These are phyloP conservation scores for Azolla pinnata DNA, from an alignment of 75 land plant species.

Conservation along the genomic window DNA sequence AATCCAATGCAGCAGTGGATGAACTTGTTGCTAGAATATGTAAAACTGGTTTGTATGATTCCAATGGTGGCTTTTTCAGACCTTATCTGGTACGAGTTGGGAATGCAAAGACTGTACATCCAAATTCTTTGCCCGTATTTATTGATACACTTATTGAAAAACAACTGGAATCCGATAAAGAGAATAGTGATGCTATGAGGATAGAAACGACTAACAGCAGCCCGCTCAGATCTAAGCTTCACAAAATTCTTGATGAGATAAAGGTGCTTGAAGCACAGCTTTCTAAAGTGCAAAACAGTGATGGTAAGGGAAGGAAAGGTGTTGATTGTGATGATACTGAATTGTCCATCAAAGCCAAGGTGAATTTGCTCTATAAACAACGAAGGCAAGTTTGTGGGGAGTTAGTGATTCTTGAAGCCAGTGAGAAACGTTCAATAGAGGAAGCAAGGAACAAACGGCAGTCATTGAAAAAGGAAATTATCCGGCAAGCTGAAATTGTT, in stretches of 20 bases:
- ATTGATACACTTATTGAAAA: slow-evolving; percentile 86
- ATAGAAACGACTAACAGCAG: slow-evolving; percentile 16
- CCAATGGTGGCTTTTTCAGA: slow-evolving; percentile 50
- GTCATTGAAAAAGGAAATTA: slow-evolving; percentile 52
- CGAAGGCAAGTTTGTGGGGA: slow-evolving; percentile 53
- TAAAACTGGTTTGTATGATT: slow-evolving; percentile 57
- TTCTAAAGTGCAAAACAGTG: slow-evolving; percentile 28
- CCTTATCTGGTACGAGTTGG: slow-evolving; percentile 86
- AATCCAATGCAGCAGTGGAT: slow-evolving; percentile 98
- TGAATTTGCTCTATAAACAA: slow-evolving; percentile 46
- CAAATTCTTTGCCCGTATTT: slow-evolving; percentile 74
- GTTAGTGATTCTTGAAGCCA: slow-evolving; percentile 45
- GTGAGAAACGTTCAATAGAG: slow-evolving; percentile 51
- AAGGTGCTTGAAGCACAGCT: slow-evolving; percentile 58
- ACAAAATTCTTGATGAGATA: slow-evolving; percentile 64
- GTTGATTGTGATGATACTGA: slow-evolving; percentile 38
- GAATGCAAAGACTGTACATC: slow-evolving; percentile 76
- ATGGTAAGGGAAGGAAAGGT: background rate
- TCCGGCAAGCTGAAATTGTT: slow-evolving; percentile 80
- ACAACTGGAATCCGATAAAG: slow-evolving; percentile 49
- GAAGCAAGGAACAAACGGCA: slow-evolving; percentile 40
- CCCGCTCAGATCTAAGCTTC: slow-evolving; percentile 44
- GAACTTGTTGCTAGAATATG: slow-evolving; percentile 74
- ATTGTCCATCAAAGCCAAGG: slow-evolving; percentile 35
- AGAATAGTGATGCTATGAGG: slow-evolving; percentile 17